Evolutionary conservation across 768 basidiomycete species (phyloP).

Genomic region (Podaxis rugospora): DNA sequence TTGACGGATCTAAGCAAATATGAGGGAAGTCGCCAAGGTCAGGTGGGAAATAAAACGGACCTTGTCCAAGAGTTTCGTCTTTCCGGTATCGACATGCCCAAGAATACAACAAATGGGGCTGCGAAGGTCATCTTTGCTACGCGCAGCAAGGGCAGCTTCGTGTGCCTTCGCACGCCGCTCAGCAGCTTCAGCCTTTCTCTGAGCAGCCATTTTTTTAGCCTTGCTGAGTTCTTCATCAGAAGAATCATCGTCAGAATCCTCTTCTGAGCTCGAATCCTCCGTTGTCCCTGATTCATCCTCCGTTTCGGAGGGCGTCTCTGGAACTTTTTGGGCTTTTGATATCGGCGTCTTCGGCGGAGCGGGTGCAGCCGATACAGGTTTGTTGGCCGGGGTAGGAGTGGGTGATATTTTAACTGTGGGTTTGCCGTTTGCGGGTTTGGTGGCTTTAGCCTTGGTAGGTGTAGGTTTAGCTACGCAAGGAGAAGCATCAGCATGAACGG

Average conservation of each 20-base stretch:
- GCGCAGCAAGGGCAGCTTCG: conserved; percentile 79
- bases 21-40: not conserved
- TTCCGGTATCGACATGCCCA: conserved; percentile 99
- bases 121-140: conserved; percentile 86
- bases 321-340: not conserved
- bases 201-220: conserved; percentile 60
- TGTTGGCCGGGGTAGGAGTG: conserved; percentile 5
- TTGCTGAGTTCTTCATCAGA: conserved; percentile 66
- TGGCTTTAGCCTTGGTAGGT: conserved; percentile 15
- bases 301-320: conserved; percentile 29
- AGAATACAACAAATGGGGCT: conserved; percentile 98
- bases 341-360: conserved; percentile 13
- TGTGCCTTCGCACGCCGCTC: conserved; percentile 75
- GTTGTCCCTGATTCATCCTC: conserved; percentile 38
- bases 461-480: conserved; percentile 1
- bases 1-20: conserved; percentile 80
- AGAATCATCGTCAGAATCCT: conserved; percentile 45
- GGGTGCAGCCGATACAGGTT: conserved; percentile 23
- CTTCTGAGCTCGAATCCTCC: conserved; percentile 38
- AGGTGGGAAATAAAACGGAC: conserved; percentile 33
- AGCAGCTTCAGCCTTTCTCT: conserved; percentile 82
- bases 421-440: conserved; percentile 18
- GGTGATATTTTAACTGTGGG: conserved; percentile 19
- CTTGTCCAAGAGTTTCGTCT: conserved; percentile 97
- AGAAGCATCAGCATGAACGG: not conserved